phyloP scores from a whole-genome alignment of 768 basidiomycete species.

The Russula earlei region DNA sequence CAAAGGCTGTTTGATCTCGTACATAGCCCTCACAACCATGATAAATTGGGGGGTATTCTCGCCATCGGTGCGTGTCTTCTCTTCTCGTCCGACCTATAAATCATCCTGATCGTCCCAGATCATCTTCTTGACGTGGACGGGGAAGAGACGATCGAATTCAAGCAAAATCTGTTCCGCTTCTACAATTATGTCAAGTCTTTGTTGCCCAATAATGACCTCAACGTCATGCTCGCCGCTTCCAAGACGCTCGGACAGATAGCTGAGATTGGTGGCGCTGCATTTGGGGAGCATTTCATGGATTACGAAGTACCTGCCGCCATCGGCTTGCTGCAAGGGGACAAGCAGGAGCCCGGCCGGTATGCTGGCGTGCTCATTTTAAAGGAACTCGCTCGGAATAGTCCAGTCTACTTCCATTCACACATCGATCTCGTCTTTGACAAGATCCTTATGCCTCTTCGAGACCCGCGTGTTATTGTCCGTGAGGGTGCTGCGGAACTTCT shows the following conservation, averaged over 20 bases:
- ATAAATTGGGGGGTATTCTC: constrained; percentile 78
- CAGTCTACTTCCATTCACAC: constrained; percentile 79
- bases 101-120: constrained; percentile 36
- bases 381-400: constrained; percentile 85
- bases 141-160: constrained; percentile 76
- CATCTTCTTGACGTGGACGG: constrained; percentile 67
- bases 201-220: constrained; percentile 83
- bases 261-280: constrained; percentile 68
- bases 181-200: constrained; percentile 90
- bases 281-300: constrained; percentile 86
- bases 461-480: constrained; percentile 80
- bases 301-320: constrained; percentile 81
- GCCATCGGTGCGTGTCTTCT: constrained; percentile 61
- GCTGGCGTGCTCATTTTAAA: constrained; percentile 91
- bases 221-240: constrained; percentile 92
- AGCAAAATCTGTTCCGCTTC: constrained; percentile 73
- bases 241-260: constrained; percentile 85
- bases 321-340: constrained; percentile 67
- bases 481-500: constrained; percentile 91
- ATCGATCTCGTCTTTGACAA: constrained; percentile 86
- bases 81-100: not conserved
- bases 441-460: constrained; percentile 83
- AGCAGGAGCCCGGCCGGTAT: constrained; percentile 73
- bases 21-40: constrained; percentile 67
- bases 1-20: constrained; percentile 71